Base-by-base conservation (phyloP, 2,329 filamentous ascomycete genomes). In the Aspergillus novoparasiticus region DNA sequence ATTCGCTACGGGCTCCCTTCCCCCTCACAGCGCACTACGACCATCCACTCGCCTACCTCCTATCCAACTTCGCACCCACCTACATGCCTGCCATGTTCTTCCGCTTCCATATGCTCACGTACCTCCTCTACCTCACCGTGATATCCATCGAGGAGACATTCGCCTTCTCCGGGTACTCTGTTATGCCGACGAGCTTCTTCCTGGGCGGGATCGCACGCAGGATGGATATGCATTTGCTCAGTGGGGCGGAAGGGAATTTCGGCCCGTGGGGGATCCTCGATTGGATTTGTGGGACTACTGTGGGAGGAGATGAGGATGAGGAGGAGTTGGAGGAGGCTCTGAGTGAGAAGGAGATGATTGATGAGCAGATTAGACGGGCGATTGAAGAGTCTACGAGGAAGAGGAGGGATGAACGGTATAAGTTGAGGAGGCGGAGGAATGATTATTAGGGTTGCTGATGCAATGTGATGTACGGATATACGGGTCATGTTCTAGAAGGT, bases 51-150 rank as follows among this genome's bases (percentile, higher is more conserved):
- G 78, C 80, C 48, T 86, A 87, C 71, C 72, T 89, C 4, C 63
- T 88, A 23, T 78, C 77, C 62, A 81, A 79, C 41, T 88, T 86
- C 74, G 60, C 88, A 30, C 87, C 87, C 1, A 80, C 85, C 6
- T 87, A 86, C 69, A 68, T 85, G 1, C 85, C 87, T 2, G 86
- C 86, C 1, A 76, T 84, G 41, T 65, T 85, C 21, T 83, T 87
- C 71, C 84, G 86, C 61, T 86, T 87, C 76, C 87, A 89, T 72
- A 82, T 88, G 58, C 76, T 88, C 62, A 87, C 86, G 4, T 89
- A 85, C 75, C 77, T 87, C 46, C 66, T 87, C 32, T 84, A 87
- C 61, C 73, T 87, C 21, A 76, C 80, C 0, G 63, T 86, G 26
- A 78, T 85, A 61, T 87, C 85, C n/a, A 72, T 89, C 0, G 85